Conservation (phyloP, 228 moss, liverwort and hornwort genomes). For the Sphagnum magellanicum region DNA sequence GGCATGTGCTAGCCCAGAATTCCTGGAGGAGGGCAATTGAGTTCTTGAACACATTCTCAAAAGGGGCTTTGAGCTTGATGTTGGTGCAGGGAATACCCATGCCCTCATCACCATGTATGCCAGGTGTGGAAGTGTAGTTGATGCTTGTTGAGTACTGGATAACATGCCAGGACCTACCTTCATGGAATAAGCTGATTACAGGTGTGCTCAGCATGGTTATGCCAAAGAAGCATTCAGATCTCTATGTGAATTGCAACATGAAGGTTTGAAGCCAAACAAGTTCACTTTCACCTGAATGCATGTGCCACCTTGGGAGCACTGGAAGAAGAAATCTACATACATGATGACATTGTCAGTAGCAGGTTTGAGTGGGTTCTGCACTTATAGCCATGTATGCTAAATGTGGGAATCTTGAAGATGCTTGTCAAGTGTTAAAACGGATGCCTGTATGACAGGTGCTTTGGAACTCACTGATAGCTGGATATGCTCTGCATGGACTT, state of each 20-base stretch:
- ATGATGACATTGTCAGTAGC: too few species aligned
- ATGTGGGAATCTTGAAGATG: too few species aligned
- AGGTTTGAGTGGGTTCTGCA: too few species aligned
- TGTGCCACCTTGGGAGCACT: constrained; percentile 37
- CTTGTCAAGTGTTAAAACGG: too few species aligned
- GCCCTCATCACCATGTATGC: constrained; percentile 5
- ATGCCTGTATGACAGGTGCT: too few species aligned
- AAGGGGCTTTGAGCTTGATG: neutral
- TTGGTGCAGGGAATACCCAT: neutral
- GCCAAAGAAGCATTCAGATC: constrained; percentile 31
- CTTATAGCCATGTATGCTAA: too few species aligned
- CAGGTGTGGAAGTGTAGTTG: constrained; percentile 7
- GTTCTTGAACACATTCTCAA: constrained; percentile 2
- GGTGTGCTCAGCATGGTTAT: constrained; percentile 39
- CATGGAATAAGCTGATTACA: constrained; percentile 14
- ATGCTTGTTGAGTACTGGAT: constrained; percentile 5
- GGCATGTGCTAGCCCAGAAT: neutral
- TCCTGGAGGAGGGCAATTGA: neutral
- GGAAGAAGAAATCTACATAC: constrained; percentile 12
- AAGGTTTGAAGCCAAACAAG: constrained; percentile 44
- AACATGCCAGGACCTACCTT: constrained; percentile 1
- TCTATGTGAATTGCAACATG: constrained; percentile 34
- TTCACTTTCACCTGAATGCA: constrained; percentile 46
- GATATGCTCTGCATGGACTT: too few species aligned
- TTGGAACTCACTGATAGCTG: too few species aligned